These are phyloP conservation scores for Rubus idaeus DNA, from an alignment of 306 rosid genomes.

Conservation along the genomic window DNA sequence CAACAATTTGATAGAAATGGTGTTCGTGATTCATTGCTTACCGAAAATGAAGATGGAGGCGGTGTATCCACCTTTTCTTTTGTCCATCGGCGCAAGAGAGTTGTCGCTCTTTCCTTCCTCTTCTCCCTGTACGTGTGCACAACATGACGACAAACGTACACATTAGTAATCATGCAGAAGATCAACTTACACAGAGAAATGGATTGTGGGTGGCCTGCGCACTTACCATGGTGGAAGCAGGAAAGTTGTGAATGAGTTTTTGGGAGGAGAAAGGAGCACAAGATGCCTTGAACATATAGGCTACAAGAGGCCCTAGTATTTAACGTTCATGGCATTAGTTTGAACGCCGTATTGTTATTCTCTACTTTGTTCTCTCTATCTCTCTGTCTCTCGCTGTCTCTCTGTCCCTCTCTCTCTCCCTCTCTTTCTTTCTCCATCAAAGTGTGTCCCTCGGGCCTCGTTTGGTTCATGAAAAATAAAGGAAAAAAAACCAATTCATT, in stretches of 20 bases:
- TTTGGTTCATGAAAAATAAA: too few relatives aligned
- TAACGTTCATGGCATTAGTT: constrained; percentile 32
- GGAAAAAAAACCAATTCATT: too few relatives aligned
- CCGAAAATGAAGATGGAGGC: constrained; percentile 75
- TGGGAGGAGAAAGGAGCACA: constrained; percentile 1
- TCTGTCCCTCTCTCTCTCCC: constrained; percentile 24
- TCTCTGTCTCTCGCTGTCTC: constrained; percentile 27
- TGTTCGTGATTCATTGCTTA: constrained; percentile 23
- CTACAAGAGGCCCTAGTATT: constrained; percentile 29
- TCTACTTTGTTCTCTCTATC: constrained; percentile 27
- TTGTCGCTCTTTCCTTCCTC: constrained; percentile 36
- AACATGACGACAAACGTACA: neutral
- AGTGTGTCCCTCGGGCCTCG: constrained; percentile 5
- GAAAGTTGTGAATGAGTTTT: neutral
- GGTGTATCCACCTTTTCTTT: constrained; percentile 64
- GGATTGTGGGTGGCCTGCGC: neutral
- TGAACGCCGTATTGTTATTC: constrained; percentile 29
- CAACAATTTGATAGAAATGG: constrained; percentile 4
- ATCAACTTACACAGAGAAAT: constrained; percentile 24
- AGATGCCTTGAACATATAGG: constrained; percentile 11
- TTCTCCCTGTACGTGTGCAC: constrained; percentile 21
- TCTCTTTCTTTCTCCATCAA: neutral
- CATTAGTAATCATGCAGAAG: neutral
- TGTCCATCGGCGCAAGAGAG: constrained; percentile 32
- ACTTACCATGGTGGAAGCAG: constrained; percentile 15